These are phyloP conservation scores for Leishmania arabica DNA, from an alignment of 208 protist genomes.

Conservation along the genomic window DNA sequence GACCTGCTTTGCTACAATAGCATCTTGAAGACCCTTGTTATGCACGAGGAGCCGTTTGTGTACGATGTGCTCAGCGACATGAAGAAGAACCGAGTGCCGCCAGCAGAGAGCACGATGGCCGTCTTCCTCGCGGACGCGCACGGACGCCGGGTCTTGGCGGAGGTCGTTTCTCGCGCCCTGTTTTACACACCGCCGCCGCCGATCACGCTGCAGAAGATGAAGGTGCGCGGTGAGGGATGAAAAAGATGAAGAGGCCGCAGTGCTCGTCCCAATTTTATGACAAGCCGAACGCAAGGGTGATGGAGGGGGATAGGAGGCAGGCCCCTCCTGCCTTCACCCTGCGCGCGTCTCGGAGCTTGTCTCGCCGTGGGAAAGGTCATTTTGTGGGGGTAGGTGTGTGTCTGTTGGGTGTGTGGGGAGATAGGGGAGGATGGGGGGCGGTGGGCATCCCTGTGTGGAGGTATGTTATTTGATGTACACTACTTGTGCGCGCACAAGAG, in stretches of 20 bases:
- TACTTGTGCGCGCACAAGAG: background rate
- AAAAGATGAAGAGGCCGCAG: background rate
- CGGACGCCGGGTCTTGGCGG: constrained; percentile 49
- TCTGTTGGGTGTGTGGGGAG: background rate
- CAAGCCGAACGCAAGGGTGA: background rate
- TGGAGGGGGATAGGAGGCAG: too few relatives aligned
- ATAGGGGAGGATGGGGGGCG: background rate
- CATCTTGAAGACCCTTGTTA: constrained; percentile 67
- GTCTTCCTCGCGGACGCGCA: constrained; percentile 66
- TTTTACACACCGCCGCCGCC: constrained; percentile 29
- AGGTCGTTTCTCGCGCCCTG: constrained; percentile 38
- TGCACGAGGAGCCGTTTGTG: constrained; percentile 49
- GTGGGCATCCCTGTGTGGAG: background rate
- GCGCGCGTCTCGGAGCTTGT: background rate
- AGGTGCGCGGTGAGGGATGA: constrained; percentile 5
- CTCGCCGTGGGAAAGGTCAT: background rate
- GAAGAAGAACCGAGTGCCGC: constrained; percentile 58
- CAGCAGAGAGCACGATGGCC: constrained; percentile 65
- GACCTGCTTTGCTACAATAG: constrained; percentile 79
- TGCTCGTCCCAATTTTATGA: background rate
- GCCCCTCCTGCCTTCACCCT: background rate
- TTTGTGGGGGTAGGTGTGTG: rapidly evolving
- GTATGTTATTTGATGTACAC: background rate
- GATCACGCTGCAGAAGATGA: constrained; percentile 18
- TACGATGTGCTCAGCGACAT: constrained; percentile 87